Evolutionary conservation across 1,284 basidiomycete genomes (phyloP).

Genomic region (Flammula alnicola): DNA sequence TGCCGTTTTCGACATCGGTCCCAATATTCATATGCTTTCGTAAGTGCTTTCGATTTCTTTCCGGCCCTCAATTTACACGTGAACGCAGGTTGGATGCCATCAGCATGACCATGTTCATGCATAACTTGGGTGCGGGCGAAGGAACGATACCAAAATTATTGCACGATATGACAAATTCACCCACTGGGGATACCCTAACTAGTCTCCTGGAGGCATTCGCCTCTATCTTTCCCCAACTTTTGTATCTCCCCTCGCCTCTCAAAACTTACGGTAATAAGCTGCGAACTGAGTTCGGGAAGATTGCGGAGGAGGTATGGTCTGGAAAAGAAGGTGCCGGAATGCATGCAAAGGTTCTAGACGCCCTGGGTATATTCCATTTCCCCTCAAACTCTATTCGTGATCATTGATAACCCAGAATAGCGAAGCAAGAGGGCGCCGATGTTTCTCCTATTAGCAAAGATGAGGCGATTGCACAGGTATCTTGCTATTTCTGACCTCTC

Average conservation of each 20-base stretch:
- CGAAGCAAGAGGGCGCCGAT: not conserved
- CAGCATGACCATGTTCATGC: conserved; percentile 11
- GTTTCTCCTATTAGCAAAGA: conserved; percentile 6
- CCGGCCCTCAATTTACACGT: not conserved
- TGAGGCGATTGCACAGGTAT: conserved; percentile 3
- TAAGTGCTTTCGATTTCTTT: not conserved
- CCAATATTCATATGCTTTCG: conserved; percentile 6
- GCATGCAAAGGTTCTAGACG: conserved; percentile 8
- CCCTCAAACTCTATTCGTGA: too few species aligned
- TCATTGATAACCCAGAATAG: not conserved
- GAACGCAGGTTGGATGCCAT: conserved; percentile 5
- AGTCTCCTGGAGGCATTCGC: conserved; percentile 3
- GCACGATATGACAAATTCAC: conserved; percentile 6
- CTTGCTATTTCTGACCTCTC: not conserved
- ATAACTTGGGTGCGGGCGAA: conserved; percentile 4
- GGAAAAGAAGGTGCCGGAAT: conserved; percentile 5
- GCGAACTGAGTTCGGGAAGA: conserved; percentile 7
- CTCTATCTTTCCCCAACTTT: conserved; percentile 4
- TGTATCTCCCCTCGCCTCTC: conserved; percentile 6
- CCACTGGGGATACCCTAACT: not conserved
- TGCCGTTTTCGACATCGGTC: conserved; percentile 3
- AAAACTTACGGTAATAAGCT: conserved; percentile 2
- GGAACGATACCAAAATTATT: conserved; percentile 3
- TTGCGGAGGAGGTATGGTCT: conserved; percentile 4
- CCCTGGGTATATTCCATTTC: not conserved